Percentiles rank a stretch among this genome's conserved stretches.
phyloP scores from a whole-genome alignment of 257 asterid species.

The Fraxinus anomala region DNA sequence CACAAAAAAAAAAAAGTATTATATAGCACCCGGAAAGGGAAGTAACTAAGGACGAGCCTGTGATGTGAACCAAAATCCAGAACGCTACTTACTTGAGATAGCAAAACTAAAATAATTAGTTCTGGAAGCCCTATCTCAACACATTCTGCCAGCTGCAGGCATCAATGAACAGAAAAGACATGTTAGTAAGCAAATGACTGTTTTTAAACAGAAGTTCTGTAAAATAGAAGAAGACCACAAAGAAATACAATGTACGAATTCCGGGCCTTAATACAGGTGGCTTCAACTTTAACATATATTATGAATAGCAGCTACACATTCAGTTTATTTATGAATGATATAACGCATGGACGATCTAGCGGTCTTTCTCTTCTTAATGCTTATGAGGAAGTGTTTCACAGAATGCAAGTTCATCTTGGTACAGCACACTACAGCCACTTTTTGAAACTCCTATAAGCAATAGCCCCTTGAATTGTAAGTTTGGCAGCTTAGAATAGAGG shows the following conservation, averaged over 20 bases:
- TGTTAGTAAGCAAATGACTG: slow-evolving; percentile 9
- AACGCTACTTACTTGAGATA: slow-evolving; percentile 42
- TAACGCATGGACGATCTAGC: background rate
- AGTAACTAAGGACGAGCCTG: background rate
- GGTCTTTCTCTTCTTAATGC: background rate
- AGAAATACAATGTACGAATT: background rate
- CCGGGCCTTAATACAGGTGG: background rate
- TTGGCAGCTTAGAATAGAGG: background rate
- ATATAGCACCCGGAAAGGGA: background rate
- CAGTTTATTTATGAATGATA: background rate
- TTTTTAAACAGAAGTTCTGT: background rate
- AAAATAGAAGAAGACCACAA: background rate
- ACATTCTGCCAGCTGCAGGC: slow-evolving; percentile 57
- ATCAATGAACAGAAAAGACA: slow-evolving; percentile 21
- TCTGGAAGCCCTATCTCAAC: slow-evolving; percentile 70
- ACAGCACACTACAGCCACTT: background rate
- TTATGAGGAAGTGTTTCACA: background rate
- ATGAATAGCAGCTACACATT: background rate
- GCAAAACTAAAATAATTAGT: slow-evolving; percentile 47
- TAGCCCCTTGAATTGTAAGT: background rate
- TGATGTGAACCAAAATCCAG: background rate
- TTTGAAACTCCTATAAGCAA: slow-evolving; percentile 3
- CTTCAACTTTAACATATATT: background rate
- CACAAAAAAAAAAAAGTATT: background rate
- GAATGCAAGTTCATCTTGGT: background rate